phyloP scores from a whole-genome alignment of 2,329 filamentous ascomycete genomes.

The Fusarium pilosicola region DNA sequence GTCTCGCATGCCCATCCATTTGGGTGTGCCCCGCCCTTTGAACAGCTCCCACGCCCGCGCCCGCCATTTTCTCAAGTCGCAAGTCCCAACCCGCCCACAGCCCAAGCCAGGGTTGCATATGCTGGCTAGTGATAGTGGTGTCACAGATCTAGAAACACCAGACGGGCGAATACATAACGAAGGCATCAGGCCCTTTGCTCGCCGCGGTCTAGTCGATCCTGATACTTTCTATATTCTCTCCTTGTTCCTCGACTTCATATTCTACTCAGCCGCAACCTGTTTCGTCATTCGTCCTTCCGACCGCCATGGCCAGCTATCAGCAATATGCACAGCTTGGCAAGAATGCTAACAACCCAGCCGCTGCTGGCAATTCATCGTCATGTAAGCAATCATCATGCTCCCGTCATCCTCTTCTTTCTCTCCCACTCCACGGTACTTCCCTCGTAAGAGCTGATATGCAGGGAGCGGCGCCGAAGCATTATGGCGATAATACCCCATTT shows the following conservation, averaged over 20 bases:
- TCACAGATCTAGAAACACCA: constrained; percentile 19
- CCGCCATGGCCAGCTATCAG: constrained; percentile 44
- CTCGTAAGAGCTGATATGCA: constrained; percentile 42
- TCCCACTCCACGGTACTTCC: neutral
- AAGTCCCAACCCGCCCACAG: constrained; percentile 7
- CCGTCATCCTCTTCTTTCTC: constrained; percentile 13
- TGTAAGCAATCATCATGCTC: constrained; percentile 29
- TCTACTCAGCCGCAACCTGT: constrained; percentile 9
- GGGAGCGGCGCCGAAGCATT: constrained; percentile 22
- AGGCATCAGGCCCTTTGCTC: constrained; percentile 5
- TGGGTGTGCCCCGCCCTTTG: constrained; percentile 11
- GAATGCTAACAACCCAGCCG: constrained; percentile 38
- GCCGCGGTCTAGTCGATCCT: neutral
- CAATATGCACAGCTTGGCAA: constrained; percentile 44
- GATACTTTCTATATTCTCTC: neutral
- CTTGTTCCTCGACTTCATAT: neutral
- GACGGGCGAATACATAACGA: constrained; percentile 35
- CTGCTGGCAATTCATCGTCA: constrained; percentile 26
- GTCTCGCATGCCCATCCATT: constrained; percentile 4
- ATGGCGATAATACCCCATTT: constrained; percentile 15
- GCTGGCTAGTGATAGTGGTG: constrained; percentile 33
- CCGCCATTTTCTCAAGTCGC: neutral
- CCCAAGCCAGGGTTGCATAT: constrained; percentile 24
- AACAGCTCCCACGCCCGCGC: constrained; percentile 20
- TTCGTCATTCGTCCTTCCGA: neutral